Base-by-base conservation (phyloP, 2,329 filamentous ascomycete genomes). In the Cladosporium sp. region DNA sequence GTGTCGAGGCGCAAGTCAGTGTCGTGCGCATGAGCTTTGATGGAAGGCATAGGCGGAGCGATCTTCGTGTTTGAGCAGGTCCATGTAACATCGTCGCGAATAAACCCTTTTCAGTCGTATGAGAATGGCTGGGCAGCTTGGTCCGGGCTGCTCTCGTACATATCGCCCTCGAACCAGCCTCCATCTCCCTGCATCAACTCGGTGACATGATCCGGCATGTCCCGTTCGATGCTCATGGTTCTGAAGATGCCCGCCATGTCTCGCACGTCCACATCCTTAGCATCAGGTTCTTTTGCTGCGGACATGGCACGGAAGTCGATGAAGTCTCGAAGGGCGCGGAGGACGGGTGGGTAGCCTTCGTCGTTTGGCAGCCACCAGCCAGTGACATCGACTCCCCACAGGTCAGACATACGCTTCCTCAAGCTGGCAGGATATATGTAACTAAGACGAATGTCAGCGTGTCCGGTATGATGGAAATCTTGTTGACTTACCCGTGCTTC, bases 351-450 rank as follows among this genome's bases (percentile, higher is more conserved):
- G 72, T 91, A 91, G 1, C 86, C 88, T 79, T 94, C 90, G 68
- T 92, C 87, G 75, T 95, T 86, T 2, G 93, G 91, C 2, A 97
- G 85, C 95, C 95, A 99, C 92, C 93, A 97, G 65, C 89, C 84
- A 53, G 86, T 86, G 62, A 93, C 87, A 23, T 89, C 87, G 16
- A 91, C 86, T 67, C 85, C 82, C 83, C 95, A 97, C 28, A 92
- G 77, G 56, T 90, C 85, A 35, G 91, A 88, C 85, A 98, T 90
- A 69, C 89, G 89, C 35, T 80, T 83, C 66, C 94, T 89, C 72
- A 94, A 88, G 14, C 86, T 86, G 33, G 87, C 82, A 1, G 93
- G 90, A 71, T 92, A 93, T 28, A 97, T 90, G 75, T 96, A 97
- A 46, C 94, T 97, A 68, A 28, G 56, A 1, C 61, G 29, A 62